phyloP scores from a whole-genome alignment of 257 asterid species.

The Nicotiana tabacum region DNA sequence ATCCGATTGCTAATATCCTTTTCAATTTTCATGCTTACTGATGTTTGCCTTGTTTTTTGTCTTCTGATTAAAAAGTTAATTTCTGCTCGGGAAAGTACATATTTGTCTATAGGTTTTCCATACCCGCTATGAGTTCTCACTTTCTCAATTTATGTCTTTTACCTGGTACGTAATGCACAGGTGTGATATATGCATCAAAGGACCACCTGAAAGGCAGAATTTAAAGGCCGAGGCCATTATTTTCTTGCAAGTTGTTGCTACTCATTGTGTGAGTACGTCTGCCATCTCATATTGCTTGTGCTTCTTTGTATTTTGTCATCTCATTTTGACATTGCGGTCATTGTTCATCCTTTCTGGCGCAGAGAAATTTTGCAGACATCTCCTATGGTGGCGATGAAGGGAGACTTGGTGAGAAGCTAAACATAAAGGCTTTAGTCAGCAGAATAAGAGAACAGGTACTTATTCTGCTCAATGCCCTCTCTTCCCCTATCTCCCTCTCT shows the following conservation, averaged over 20 bases:
- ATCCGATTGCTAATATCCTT: constrained; percentile 3
- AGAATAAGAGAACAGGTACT: constrained; percentile 66
- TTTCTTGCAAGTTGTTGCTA: constrained; percentile 48
- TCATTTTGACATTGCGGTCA: not conserved
- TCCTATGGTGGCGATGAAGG: constrained; percentile 30
- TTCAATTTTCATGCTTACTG: not conserved
- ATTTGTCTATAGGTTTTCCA: not conserved
- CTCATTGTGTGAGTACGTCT: constrained; percentile 43
- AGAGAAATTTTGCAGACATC: constrained; percentile 25
- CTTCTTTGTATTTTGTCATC: not conserved
- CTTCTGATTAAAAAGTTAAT: not conserved
- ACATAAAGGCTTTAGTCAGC: constrained; percentile 46
- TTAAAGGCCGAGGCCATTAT: constrained; percentile 47
- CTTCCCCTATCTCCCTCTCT: not conserved
- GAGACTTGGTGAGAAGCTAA: constrained; percentile 35
- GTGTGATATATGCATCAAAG: constrained; percentile 61
- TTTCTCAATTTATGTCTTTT: not conserved
- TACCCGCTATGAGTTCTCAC: not conserved
- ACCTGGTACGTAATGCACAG: constrained; percentile 24
- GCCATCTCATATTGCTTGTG: constrained; percentile 4
- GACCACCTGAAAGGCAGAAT: constrained; percentile 65
- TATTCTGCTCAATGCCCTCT: not conserved
- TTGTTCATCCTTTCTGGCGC: constrained; percentile 28
- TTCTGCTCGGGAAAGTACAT: not conserved
- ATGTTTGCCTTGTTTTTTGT: not conserved